phyloP scores from a whole-genome alignment of 2,329 filamentous ascomycete genomes.

The Chaetomiaceae sp. region DNA sequence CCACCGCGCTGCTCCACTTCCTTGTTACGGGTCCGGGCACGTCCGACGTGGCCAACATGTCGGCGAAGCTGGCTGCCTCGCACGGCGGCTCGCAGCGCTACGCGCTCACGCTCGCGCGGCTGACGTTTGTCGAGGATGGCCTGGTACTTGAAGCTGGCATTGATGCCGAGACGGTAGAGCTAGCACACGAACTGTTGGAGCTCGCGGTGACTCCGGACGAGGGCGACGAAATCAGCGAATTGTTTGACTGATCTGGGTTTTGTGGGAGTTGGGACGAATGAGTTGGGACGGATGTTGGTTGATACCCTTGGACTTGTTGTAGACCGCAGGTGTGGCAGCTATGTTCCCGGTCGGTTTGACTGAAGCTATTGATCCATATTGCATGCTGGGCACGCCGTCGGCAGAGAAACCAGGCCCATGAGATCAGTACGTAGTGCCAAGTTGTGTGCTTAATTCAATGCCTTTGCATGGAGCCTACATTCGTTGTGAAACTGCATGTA shows the following conservation, averaged over 20 bases:
- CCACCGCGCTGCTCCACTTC: slow-evolving; percentile 45
- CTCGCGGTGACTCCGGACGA: slow-evolving; percentile 71
- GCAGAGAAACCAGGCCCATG: no score
- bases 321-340: no score
- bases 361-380: no score
- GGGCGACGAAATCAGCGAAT: slow-evolving; percentile 37
- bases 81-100: slow-evolving; percentile 76
- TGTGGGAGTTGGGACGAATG: slow-evolving; percentile 2
- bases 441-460: no score
- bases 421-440: no score
- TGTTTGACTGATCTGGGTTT: slow-evolving; percentile 26
- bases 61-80: slow-evolving; percentile 62
- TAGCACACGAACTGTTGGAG: slow-evolving; percentile 77
- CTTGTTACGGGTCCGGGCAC: slow-evolving; percentile 45
- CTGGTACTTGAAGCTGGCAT: slow-evolving; percentile 70
- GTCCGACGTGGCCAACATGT: slow-evolving; percentile 51
- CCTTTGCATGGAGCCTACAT: no score
- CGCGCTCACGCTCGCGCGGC: slow-evolving; percentile 67
- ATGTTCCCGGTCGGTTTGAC: no score
- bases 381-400: no score
- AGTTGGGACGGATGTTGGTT: no score
- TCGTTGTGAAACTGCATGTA: no score
- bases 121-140: slow-evolving; percentile 80
- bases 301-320: no score
- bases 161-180: slow-evolving; percentile 69